Evolutionary conservation across 2,329 filamentous ascomycete genomes (phyloP), one percentile per base, ranked within the genome.

Genomic region (Sordariomycetes sp.): DNA sequence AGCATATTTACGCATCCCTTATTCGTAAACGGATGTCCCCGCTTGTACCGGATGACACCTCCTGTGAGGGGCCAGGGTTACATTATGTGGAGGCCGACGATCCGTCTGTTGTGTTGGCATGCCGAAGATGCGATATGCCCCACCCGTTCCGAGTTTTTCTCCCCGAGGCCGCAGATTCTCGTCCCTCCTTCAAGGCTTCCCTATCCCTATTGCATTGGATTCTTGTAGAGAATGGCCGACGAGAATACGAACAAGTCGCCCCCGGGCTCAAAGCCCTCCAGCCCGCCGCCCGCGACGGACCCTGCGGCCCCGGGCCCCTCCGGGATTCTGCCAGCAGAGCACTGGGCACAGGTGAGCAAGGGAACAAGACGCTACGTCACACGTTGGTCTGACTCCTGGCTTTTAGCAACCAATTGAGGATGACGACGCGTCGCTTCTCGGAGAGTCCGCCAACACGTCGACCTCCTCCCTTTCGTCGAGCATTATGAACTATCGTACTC

Each of bases 401-500:
- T 22, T 10, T 12, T 34, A 51, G 43, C 14, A 57, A 22, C 43
- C 43, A 11, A 18, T 34, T 28, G 43, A 35, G 2, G 46, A 52
- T 14, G 46, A 57, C 34, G 46, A 24, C 55, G 46, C 37, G 18
- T 52, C 46, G 16, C n/a, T 32, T 5, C 43, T 57, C 20, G 28
- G 28, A 3, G 54, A 56, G 43, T 57, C 46, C 6, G 16, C 35
- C 8, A 22, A 52, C 16, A 56, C 55, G 11, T 22, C 62, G 11
- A 67, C 66, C n/a, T 65, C 64, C 3, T 70, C 68, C 3, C 40
- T 69, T 14, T 60, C 64, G 0, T 66, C 65, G n/a, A 65, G 63
- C 59, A 68, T 69, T 61, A 4, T 32, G 28, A 32, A 32, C 28
- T 32, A 32, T 32, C 28, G 28, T 32, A 32, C 28, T 32, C 28